A percentile compares a stretch with the other conserved stretches of the same genome.
Conservation (phyloP, 768 basidiomycete species). For the Panaeolus cyanescens region DNA sequence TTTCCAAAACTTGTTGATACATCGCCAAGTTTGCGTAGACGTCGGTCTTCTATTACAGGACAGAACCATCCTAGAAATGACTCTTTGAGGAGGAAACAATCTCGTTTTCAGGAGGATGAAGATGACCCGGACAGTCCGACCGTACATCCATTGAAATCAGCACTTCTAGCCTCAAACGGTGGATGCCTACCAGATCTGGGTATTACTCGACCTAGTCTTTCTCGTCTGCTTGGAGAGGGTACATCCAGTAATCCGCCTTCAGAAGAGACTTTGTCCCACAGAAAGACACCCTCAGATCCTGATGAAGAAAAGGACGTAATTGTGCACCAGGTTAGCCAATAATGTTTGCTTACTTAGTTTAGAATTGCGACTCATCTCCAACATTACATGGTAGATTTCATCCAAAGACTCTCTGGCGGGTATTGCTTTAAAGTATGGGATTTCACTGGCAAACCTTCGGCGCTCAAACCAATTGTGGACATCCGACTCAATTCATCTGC, state of each 20-base stretch:
- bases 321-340: conserved; percentile 57
- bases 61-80: conserved; percentile 3
- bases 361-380: neutral
- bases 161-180: conserved; percentile 18
- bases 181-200: conserved; percentile 28
- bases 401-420: conserved; percentile 82
- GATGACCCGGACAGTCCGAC: conserved; percentile 20
- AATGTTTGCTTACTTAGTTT: conserved; percentile 5
- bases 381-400: conserved; percentile 50
- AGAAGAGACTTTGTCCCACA: conserved; percentile 15
- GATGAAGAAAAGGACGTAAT: conserved; percentile 54
- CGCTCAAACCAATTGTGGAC: conserved; percentile 93
- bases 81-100: conserved; percentile 11
- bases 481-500: conserved; percentile 88
- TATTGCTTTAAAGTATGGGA: conserved; percentile 87
- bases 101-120: conserved; percentile 26
- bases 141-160: conserved; percentile 29
- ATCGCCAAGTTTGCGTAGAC: conserved; percentile 20
- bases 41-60: conserved; percentile 20
- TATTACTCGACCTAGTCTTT: conserved; percentile 42
- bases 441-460: conserved; percentile 80
- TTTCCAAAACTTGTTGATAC: conserved; percentile 23
- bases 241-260: conserved; percentile 28
- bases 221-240: conserved; percentile 35
- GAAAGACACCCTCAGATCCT: conserved; percentile 8